These are phyloP conservation scores for Moniliella sp. DNA, from an alignment of 1,284 basidiomycete genomes.

Conservation along the genomic window DNA sequence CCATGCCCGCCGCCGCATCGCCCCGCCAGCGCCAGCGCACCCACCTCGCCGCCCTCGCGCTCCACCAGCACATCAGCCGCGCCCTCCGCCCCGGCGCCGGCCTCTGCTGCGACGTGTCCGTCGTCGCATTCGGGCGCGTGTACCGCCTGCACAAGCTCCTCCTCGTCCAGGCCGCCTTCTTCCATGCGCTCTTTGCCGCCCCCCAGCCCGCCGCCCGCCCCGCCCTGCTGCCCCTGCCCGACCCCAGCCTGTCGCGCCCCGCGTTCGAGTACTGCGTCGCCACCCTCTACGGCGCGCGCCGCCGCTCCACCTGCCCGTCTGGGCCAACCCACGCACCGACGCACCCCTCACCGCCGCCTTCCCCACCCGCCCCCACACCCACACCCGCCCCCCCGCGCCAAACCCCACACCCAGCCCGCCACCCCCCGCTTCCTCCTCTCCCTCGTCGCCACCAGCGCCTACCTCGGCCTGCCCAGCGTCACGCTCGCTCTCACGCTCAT, in stretches of 20 bases:
- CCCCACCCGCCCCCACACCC: background rate
- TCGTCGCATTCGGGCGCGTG: constrained; percentile 15
- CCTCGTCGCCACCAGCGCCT: constrained; percentile 61
- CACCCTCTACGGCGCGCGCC: constrained; percentile 21
- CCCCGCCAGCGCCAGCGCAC: background rate
- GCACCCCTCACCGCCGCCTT: constrained; percentile 8
- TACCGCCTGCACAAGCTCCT: constrained; percentile 20
- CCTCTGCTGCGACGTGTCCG: constrained; percentile 8
- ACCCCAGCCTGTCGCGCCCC: constrained; percentile 21
- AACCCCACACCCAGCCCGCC: constrained; percentile 46
- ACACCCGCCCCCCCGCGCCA: background rate
- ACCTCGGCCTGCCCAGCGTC: constrained; percentile 58
- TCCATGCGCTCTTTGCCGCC: constrained; percentile 11
- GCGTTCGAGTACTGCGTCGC: constrained; percentile 25
- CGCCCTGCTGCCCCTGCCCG: constrained; percentile 15
- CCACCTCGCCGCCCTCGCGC: background rate
- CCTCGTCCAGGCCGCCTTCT: constrained; percentile 24
- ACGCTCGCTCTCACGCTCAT: constrained; percentile 54
- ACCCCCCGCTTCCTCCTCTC: constrained; percentile 64
- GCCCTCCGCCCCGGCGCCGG: background rate
- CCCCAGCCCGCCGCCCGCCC: constrained; percentile 4
- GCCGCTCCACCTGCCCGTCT: constrained; percentile 14
- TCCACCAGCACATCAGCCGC: background rate
- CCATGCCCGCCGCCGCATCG: too few relatives aligned
- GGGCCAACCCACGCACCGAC: constrained; percentile 10